A percentile compares a stretch with the other conserved stretches of the same genome.
Conservation (phyloP, 192 early-diverging fungal genomes). For the Mortierella hygrophila region DNA sequence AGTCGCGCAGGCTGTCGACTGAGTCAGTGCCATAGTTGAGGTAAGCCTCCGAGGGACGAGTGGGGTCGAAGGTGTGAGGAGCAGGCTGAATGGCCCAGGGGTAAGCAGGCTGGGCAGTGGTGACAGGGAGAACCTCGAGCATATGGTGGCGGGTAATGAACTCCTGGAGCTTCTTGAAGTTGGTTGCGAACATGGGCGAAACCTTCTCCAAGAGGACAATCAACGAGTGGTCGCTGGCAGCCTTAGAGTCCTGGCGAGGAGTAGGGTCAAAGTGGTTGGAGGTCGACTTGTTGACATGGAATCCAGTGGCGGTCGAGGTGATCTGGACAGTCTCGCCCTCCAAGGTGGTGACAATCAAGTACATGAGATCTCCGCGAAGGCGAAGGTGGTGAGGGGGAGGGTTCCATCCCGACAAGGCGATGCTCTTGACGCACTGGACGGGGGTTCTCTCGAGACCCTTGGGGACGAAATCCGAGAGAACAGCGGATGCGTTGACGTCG, state of each 20-base stretch:
- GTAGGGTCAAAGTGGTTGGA: slow-evolving; percentile 74
- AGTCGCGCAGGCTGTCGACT: slow-evolving; percentile 85
- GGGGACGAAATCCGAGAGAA: slow-evolving; percentile 69
- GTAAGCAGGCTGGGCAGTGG: slow-evolving; percentile 73
- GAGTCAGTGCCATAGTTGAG: slow-evolving; percentile 71
- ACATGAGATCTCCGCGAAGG: slow-evolving; percentile 89
- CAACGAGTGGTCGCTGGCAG: slow-evolving; percentile 71
- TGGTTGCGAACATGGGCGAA: slow-evolving; percentile 77
- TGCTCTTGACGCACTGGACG: slow-evolving; percentile 77
- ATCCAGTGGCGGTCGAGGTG: slow-evolving; percentile 86
- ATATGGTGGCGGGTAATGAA: slow-evolving; percentile 76
- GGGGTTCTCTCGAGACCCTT: slow-evolving; percentile 62
- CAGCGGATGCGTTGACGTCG: slow-evolving; percentile 58
- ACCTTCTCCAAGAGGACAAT: slow-evolving; percentile 73
- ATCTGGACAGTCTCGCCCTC: slow-evolving; percentile 88
- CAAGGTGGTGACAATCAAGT: slow-evolving; percentile 88
- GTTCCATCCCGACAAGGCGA: slow-evolving; percentile 93
- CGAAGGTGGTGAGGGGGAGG: slow-evolving; percentile 84
- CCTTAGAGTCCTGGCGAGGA: slow-evolving; percentile 59
- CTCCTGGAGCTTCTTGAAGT: slow-evolving; percentile 76
- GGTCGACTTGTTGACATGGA: slow-evolving; percentile 89
- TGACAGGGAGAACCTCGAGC: slow-evolving; percentile 83
- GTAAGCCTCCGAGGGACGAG: slow-evolving; percentile 74
- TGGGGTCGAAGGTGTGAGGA: slow-evolving; percentile 69
- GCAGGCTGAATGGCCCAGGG: slow-evolving; percentile 85